Percentiles rank a stretch among this genome's conserved stretches.
Evolutionary conservation across 495 filamentous ascomycete genomes (phyloP).

Genomic region (Lasiosphaeriaceae sp.): DNA sequence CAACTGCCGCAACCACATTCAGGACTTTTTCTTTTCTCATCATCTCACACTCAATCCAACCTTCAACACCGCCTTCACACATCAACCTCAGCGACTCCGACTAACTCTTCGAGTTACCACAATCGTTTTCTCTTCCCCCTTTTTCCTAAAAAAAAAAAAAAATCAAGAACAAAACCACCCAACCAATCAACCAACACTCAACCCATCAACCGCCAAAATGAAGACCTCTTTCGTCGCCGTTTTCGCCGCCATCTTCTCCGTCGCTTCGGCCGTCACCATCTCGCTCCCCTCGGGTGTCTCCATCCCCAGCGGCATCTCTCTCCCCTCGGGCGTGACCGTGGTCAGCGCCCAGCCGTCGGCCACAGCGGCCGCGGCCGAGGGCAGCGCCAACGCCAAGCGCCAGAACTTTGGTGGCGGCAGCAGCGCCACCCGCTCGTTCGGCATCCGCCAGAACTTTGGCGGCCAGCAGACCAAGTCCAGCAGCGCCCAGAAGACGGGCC

Average conservation of each 20-base stretch:
- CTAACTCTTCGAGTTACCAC: constrained; percentile 1
- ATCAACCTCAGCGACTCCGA: not conserved
- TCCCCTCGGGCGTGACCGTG: constrained; percentile 27
- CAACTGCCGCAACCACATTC: not conserved
- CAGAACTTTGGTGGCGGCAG: not conserved
- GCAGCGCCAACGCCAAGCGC: constrained; percentile 8
- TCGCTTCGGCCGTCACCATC: constrained; percentile 23
- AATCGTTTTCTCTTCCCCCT: not conserved
- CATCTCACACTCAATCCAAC: constrained; percentile 1
- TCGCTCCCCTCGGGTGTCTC: constrained; percentile 23
- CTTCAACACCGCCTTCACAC: not conserved
- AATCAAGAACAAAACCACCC: not conserved
- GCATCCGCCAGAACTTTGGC: constrained; percentile 11
- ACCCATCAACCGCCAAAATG: constrained; percentile 15
- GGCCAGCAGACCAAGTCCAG: constrained; percentile 8
- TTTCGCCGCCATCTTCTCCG: constrained; percentile 7
- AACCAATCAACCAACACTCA: constrained; percentile 1
- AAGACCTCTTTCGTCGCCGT: constrained; percentile 13
- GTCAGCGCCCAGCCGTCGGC: constrained; percentile 15
- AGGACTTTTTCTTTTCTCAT: not conserved
- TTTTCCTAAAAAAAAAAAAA: not conserved
- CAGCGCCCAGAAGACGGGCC: not conserved
- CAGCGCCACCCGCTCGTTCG: not conserved
- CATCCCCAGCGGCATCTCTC: constrained; percentile 22
- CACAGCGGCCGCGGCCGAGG: constrained; percentile 9